A percentile compares a stretch with the other conserved stretches of the same genome.
These are phyloP conservation scores for Colletotrichum siamense DNA, from an alignment of 2,329 filamentous ascomycete species.

Conservation along the genomic window DNA sequence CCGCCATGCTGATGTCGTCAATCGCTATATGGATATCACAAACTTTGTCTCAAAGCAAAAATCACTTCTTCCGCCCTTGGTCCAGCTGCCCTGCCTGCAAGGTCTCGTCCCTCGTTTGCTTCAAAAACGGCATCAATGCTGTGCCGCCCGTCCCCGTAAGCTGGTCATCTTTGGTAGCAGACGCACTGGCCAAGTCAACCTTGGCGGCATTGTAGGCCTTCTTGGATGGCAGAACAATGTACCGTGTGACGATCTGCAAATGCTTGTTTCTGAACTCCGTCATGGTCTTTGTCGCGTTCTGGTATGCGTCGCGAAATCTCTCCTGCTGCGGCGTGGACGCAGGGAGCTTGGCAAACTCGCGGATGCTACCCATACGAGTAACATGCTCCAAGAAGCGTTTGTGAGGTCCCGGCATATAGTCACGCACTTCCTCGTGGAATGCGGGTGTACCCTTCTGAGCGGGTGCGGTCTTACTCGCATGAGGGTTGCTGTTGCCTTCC, in stretches of 20 bases:
- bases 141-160: constrained; percentile 89
- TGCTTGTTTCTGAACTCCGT: constrained; percentile 82
- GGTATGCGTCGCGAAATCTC: constrained; percentile 58
- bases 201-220: constrained; percentile 35
- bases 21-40: constrained; percentile 3
- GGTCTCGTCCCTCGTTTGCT: constrained; percentile 88
- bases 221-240: constrained; percentile 82
- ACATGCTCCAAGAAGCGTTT: constrained; percentile 78
- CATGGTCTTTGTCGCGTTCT: constrained; percentile 77
- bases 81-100: constrained; percentile 37
- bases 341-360: constrained; percentile 64
- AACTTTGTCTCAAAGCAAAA: background rate
- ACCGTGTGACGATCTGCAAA: constrained; percentile 87
- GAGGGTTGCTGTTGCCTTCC: constrained; percentile 37
- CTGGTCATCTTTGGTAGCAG: constrained; percentile 44
- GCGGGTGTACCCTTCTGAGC: constrained; percentile 29
- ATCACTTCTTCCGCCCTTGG: background rate
- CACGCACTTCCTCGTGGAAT: constrained; percentile 73
- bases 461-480: constrained; percentile 21
- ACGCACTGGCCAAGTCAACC: constrained; percentile 49
- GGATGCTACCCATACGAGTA: constrained; percentile 74
- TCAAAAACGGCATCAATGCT: constrained; percentile 85
- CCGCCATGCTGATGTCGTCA: background rate
- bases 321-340: constrained; percentile 58
- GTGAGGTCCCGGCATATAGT: constrained; percentile 90